These are phyloP conservation scores for Ophiocordyceps camponoti-saundersi DNA, from an alignment of 2,329 filamentous ascomycete genomes.

Conservation along the genomic window DNA sequence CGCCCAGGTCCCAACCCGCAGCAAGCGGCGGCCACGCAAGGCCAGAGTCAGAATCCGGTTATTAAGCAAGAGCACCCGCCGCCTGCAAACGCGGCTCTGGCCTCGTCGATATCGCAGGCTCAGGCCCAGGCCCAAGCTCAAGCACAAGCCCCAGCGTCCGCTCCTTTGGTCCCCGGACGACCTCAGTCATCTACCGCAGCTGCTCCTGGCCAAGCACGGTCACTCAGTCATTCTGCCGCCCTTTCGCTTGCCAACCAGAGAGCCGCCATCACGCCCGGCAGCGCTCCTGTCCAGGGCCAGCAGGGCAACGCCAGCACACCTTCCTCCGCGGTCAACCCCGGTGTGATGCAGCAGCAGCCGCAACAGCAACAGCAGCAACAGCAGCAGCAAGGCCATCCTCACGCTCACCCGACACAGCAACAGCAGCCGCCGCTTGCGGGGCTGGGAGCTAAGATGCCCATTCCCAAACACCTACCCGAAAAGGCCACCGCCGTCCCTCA, in stretches of 20 bases:
- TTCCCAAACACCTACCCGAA: conserved; percentile 60
- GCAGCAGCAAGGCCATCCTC: conserved; percentile 3
- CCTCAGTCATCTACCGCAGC: conserved; percentile 28
- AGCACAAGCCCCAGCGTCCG: conserved; percentile 16
- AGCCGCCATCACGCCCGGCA: conserved; percentile 16
- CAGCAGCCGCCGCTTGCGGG: conserved; percentile 13
- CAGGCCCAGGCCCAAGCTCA: conserved; percentile 15
- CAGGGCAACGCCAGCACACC: conserved; percentile 14
- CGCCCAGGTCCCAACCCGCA: conserved; percentile 10
- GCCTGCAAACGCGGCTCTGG: conserved; percentile 30
- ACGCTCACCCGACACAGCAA: conserved; percentile 11
- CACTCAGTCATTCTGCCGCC: conserved; percentile 32
- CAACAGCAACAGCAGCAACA: conserved; percentile 15
- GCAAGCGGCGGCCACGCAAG: conserved; percentile 10
- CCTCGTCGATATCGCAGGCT: conserved; percentile 10
- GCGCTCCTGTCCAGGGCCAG: conserved; percentile 13
- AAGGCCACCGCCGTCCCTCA: conserved; percentile 52
- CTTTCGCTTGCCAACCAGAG: conserved; percentile 29
- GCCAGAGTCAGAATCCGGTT: conserved; percentile 6
- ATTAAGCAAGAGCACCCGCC: conserved; percentile 18
- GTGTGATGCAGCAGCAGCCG: conserved; percentile 10
- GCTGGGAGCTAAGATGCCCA: conserved; percentile 52
- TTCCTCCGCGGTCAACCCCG: conserved; percentile 14
- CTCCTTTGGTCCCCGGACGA: conserved; percentile 14
- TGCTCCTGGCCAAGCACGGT: conserved; percentile 17